Conservation (phyloP, 441 rosid genomes). For the Arabidopsis lyrata region DNA sequence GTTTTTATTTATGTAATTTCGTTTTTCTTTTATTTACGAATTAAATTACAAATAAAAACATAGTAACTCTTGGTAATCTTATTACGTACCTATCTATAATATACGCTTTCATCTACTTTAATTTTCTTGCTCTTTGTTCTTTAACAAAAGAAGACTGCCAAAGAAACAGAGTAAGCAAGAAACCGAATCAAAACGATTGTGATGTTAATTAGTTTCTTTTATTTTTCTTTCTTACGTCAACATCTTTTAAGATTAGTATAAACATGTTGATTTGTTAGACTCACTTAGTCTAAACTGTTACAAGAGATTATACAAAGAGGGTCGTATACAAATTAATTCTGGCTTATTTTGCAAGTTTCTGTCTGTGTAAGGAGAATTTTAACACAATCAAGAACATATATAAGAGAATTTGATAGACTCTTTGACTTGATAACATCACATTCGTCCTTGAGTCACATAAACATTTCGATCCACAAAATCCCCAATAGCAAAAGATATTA, state of each 20-base stretch:
- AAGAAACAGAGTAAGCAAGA: constrained; percentile 11
- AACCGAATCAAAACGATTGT: neutral
- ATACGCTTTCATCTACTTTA: constrained; percentile 24
- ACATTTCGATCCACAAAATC: neutral
- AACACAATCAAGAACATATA: no score
- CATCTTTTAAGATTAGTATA: no score
- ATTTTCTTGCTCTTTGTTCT: constrained; percentile 16
- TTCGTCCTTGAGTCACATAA: neutral
- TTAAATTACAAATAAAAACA: constrained; percentile 6
- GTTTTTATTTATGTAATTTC: neutral
- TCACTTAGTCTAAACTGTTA: neutral
- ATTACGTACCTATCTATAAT: constrained; percentile 15
- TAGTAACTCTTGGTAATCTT: constrained; percentile 4
- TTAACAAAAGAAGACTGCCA: constrained; percentile 40
- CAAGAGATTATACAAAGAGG: neutral
- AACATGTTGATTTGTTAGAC: neutral
- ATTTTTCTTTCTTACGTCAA: no score
- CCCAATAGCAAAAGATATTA: neutral
- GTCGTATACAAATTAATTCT: neutral
- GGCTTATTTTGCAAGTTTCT: neutral
- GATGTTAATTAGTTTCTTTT: neutral
- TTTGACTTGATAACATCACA: neutral
- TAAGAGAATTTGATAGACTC: neutral
- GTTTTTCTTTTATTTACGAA: neutral
- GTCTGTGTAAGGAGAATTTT: no score